Conservation (phyloP, 2,329 filamentous ascomycete species). For the Fusarium metavorans region DNA sequence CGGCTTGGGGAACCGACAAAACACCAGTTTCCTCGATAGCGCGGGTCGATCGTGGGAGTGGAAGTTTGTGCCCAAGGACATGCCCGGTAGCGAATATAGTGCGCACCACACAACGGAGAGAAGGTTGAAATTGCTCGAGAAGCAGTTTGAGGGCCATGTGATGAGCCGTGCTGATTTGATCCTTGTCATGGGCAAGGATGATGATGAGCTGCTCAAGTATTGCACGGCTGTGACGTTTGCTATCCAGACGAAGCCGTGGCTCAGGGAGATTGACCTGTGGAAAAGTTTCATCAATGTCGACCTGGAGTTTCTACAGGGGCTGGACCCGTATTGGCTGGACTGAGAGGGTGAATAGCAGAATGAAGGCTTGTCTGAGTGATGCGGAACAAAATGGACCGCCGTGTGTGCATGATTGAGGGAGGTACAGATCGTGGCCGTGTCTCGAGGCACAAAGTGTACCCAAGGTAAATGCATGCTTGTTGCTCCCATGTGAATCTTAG, state of each 20-base stretch:
- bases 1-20: constrained; percentile 26
- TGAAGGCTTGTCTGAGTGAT: not conserved
- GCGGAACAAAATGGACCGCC: not conserved
- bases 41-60: constrained; percentile 42
- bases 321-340: constrained; percentile 42
- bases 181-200: constrained; percentile 43
- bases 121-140: constrained; percentile 29
- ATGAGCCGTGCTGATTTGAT: constrained; percentile 41
- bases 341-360: not conserved
- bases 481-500: not conserved
- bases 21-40: constrained; percentile 44
- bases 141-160: constrained; percentile 37
- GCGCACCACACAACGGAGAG: constrained; percentile 17
- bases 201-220: constrained; percentile 37
- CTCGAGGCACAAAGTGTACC: not conserved
- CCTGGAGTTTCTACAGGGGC: constrained; percentile 29
- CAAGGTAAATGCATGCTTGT: not conserved
- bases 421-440: not conserved
- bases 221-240: constrained; percentile 44
- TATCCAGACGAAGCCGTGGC: constrained; percentile 46
- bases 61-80: constrained; percentile 47
- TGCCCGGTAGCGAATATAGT: constrained; percentile 43
- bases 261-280: constrained; percentile 44
- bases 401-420: not conserved
- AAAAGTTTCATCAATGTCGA: constrained; percentile 48